Base-by-base conservation (phyloP, 208 protist genomes). In the Balamuthia mandrillaris region DNA sequence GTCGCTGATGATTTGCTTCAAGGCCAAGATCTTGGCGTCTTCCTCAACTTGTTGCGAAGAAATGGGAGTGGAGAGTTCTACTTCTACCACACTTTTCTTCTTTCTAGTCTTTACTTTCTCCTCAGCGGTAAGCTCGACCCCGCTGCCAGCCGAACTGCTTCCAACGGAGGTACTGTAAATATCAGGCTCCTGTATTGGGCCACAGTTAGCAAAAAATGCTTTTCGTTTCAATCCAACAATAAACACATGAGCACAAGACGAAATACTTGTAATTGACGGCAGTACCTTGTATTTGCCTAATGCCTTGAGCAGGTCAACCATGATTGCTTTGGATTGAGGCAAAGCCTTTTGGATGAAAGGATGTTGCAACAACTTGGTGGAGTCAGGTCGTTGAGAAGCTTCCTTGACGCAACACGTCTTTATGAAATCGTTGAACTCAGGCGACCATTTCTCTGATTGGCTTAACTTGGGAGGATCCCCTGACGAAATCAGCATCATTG, bases 341-440 rank as follows among this genome's bases (percentile, higher is more conserved):
- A 16, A 37, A 45, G 70, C 56, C 27, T 27, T 77, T 47, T 27
- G 14, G 44, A 10, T 77, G 21, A 44, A 44, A 44, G 66, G 60
- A 16, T 21, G 37, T 51, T 31, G 42, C 21, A 86, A 52, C 49
- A 86, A 29, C 39, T 86, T 35, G 12, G 31, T 49, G 14, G 66
- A 54, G 0, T 56, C 42, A 45, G 86, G 83, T 77, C 88, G 70
- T 27, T 88, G 21, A n/a, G 81, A 74, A 16, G 88, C 84, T 31
- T 92, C 87, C 65, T 87, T 91, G 4, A 79, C 27, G 24, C 91
- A 77, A 82, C 84, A 89, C 27, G 65, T 51, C 1, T 86, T 27
- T 7, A 92, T 45, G 37, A 92, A 91, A 31, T 88, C 63, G 27
- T 91, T 87, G 41, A 92, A 89, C 10, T 77, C 74, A 24, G 65